Evolutionary conservation across 2,329 filamentous ascomycete genomes (phyloP), one percentile per base, ranked within the genome.

Genomic region (Exophiala mesophila): DNA sequence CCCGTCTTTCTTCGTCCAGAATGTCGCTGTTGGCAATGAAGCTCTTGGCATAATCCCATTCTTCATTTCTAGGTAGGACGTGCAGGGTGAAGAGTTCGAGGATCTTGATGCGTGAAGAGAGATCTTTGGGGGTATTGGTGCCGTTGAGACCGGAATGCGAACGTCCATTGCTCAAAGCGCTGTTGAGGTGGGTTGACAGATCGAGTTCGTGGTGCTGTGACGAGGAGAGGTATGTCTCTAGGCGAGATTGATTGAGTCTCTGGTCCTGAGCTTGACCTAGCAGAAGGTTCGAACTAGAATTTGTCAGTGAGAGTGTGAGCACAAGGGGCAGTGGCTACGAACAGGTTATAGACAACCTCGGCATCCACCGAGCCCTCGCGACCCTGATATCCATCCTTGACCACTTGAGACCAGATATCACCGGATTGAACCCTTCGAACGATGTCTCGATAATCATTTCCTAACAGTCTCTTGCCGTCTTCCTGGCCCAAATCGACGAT

Each of bases 61-160:
- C 88, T 42, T 87, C 82, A 56, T 96, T 97, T 39, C 88, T 78
- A 4, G 90, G 81, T n/a, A 98, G 78, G 5, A 97, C 87, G 60
- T 98, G 92, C 3, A 98, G 75, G 1, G 88, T 94, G 63, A 96
- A 98, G 6, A 98, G 74, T 66, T 98, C 92, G 37, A 98, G 78
- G 30, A 98, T 85, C 68, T 94, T 94, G 51, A 96, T 82, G 33
- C 88, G 78, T 3, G 87, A 82, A 54, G 85, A 83, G 24, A 95
- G 77, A 59, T 94, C 88, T 49, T 86, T 80, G 0, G 88, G 88
- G 0, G 88, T 94, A 59, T 88, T 82, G 29, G 88, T 82, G 45
- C 86, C 87, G 46, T 76, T 78, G 65, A 55, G 55, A 4, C 60
- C 59, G 21, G 64, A 58, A 47, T 57, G 66, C 12, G 23, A 26